Evolutionary conservation across 805 yeast species (phyloP), one percentile per base, ranked within the genome.

Genomic region (Candida odintsovae): DNA sequence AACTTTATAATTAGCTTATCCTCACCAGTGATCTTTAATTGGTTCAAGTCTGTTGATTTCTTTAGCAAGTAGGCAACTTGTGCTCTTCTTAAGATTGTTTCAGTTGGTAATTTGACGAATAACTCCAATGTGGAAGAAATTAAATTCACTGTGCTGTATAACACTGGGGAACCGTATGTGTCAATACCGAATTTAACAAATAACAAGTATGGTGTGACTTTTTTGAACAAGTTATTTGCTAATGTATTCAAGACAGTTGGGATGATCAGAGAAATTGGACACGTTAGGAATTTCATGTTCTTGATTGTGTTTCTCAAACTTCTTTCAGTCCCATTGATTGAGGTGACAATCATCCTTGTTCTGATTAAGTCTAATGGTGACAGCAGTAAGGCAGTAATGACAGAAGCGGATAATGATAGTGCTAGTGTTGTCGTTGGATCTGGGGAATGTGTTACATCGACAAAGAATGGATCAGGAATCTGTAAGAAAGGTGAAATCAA

Each of bases 391-490:
- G 88, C 86, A 0, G 97, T 80, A 36, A 84, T 58, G 1, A 87
- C 80, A 40, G 87, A 77, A 0, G 96, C 90, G 23, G 79, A 66
- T 1, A 89, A 74, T 4, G 89, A 80, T 9, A 89, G 71, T 31
- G 79, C 64, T 9, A 90, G 68, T n/a, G 92, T 80, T 43, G 76
- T 70, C 41, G 78, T 66, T 1, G 95, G 89, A 50, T 84, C 89
- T 4, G 90, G 79, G 11, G 94, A 83, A 57, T 86, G 94, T 19
- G 87, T 74, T 43, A 86, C 74, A 52, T 88, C 96, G 54, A 89
- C 82, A 62, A 89, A 84, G 50, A 82, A 80, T 3, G 97, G 97
- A 61, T 90, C 97, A 0, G 97, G 96, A 26, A 89, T 78, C 18
- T 86, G 83, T 44, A 86, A 64, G 40, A 87, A 68, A 2, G 97